These are phyloP conservation scores for Ophiobolus disseminans DNA, from an alignment of 2,329 filamentous ascomycete genomes.

Conservation along the genomic window DNA sequence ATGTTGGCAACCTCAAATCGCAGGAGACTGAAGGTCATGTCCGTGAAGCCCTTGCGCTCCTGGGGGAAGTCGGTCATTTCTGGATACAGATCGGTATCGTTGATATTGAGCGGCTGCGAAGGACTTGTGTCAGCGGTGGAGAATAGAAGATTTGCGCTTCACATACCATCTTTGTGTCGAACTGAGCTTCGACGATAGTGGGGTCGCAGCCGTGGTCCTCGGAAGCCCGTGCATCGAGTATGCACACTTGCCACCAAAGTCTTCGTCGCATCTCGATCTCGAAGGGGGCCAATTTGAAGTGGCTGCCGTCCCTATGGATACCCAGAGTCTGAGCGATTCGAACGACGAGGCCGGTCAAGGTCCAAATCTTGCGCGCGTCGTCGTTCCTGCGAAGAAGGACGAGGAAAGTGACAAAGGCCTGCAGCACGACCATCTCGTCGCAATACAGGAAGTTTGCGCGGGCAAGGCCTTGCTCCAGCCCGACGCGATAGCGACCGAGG, in stretches of 20 bases:
- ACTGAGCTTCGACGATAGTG: conserved; percentile 64
- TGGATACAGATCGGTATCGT: conserved; percentile 61
- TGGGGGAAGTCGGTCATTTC: conserved; percentile 57
- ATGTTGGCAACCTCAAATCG: conserved; percentile 60
- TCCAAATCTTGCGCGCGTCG: conserved; percentile 62
- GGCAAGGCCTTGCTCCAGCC: conserved; percentile 68
- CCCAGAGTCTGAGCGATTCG: conserved; percentile 67
- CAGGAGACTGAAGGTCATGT: conserved; percentile 65
- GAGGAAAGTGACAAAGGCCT: conserved; percentile 68
- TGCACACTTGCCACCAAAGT: conserved; percentile 66
- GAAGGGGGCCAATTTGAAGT: conserved; percentile 64
- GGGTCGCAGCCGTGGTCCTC: conserved; percentile 70
- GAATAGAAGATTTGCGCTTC: background rate
- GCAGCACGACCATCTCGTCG: conserved; percentile 67
- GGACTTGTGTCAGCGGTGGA: conserved; percentile 10
- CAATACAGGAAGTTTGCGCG: conserved; percentile 68
- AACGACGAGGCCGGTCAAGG: conserved; percentile 64
- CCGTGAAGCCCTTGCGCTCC: conserved; percentile 61
- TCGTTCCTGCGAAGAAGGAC: conserved; percentile 62
- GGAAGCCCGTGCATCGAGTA: conserved; percentile 66
- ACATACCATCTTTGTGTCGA: conserved; percentile 63
- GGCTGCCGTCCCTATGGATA: conserved; percentile 65
- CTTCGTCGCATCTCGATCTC: conserved; percentile 66
- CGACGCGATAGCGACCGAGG: conserved; percentile 66
- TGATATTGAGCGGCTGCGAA: conserved; percentile 61